Base-by-base conservation (phyloP, 106 monocot species). In the Phalaenopsis aphrodite region DNA sequence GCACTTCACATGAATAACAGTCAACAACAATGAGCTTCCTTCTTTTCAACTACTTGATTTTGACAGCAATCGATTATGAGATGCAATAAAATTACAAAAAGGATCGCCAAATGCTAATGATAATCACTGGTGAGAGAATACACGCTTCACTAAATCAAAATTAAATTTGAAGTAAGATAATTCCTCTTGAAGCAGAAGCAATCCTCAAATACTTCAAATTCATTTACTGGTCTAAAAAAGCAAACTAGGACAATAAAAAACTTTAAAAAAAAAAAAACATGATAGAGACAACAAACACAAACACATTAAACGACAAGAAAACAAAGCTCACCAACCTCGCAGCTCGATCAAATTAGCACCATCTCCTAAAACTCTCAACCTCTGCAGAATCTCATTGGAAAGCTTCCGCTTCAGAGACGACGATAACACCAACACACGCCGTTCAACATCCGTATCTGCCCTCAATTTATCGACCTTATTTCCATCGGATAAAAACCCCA, bases 381-480 rank as follows among this genome's bases (percentile, higher is more conserved):
- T 85, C 75, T 84, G 78, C 83, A 94, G 56, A 83, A 98, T 89
- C 82, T 94, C 97, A 79, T 83, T 41, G 19, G 81, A 77, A 43
- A 98, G 56, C 84, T 87, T 86, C 78, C 85, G 82, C 92, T 90
- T 98, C 74, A 88, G 36, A 12, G 73, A 24, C 68, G 37, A 77
- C 11, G 23, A 21, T 76, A 49, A 23, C 23, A 49, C 76, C 24
- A 47, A 30, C 24, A 10, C 42, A 7, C 3, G 23, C 8, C 49
- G 11, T 49, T 74, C 43, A 19, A 42, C 74, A n/a, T 49, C 6
- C 7, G 66, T 14, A 5, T 42, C 52, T 49, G 14, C 24, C 19
- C 30, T 52, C 76, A 76, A 30, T 76, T 52, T 47, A 48, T 52
- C 18, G 47, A 14, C 76, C 76, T 76, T 76, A 6, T 76, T 37